phyloP scores from a whole-genome alignment of 2,329 filamentous ascomycete genomes.

The Verticillium alfalfae region DNA sequence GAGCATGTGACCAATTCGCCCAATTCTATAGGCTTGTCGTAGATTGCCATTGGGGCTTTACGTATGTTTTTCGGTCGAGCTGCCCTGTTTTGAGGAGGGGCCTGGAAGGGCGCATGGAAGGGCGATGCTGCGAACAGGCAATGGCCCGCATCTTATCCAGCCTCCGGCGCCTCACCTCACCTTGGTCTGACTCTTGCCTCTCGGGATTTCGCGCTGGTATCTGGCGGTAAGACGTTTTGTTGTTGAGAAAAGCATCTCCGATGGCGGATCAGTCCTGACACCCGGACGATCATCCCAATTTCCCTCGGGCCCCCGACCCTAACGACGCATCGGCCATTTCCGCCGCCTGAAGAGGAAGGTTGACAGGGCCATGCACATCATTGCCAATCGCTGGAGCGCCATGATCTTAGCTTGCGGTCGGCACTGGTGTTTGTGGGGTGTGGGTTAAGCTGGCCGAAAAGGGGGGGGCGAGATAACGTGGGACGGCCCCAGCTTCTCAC shows the following conservation, averaged over 20 bases:
- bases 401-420: not conserved
- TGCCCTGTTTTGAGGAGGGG: not conserved
- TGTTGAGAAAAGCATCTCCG: not conserved
- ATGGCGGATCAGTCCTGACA: not conserved
- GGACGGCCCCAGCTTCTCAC: not conserved
- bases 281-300: not conserved
- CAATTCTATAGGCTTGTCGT: not conserved
- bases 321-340: not conserved
- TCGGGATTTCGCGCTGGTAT: not conserved
- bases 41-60: not conserved
- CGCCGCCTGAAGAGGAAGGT: not conserved
- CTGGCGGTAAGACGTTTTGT: not conserved
- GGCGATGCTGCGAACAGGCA: not conserved
- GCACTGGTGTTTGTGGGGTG: not conserved
- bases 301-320: not conserved
- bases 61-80: not conserved
- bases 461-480: not conserved
- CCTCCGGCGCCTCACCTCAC: too few relatives aligned
- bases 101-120: not conserved
- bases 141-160: not conserved
- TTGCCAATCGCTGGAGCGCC: not conserved
- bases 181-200: too few relatives aligned
- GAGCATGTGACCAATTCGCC: not conserved
- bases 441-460: not conserved
- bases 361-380: not conserved